Base-by-base conservation (phyloP, 352 stramenopile genomes). In the Globisporangium polare region DNA sequence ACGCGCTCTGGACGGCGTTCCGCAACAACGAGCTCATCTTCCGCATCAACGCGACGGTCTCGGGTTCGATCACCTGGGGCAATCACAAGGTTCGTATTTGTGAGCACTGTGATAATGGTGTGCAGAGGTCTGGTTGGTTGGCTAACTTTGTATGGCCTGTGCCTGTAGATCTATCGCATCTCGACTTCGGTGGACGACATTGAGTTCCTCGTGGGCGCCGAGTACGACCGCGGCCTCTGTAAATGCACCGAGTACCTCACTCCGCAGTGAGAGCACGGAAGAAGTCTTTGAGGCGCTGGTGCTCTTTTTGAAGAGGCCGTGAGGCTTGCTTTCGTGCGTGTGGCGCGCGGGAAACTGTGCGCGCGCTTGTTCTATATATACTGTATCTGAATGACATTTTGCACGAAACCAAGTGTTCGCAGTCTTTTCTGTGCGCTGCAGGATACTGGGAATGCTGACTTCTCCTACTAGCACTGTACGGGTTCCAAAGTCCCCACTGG, bases 151-250 rank as follows among this genome's bases (percentile, higher is more conserved):
- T 42, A 26, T 27, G n/a, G n/a, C 9, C 4, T 43, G 45, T n/a
- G 26, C 15, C 5, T 53, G 12, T 53, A 93, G 84, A 76, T 94
- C 65, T 94, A 94, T 69, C 69, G 70, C 22, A 92, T 93, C 62
- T 80, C 81, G n/a, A 85, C 83, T n/a, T 75, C 78, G 1, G 85
- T 86, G 6, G 70, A 80, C 12, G 77, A 90, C 62, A 83, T 94
- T 35, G 82, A 93, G 65, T 95, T 95, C 61, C 80, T 93, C 18
- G 86, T 95, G 20, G 84, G 85, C n/a, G 84, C 83, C 31, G 83
- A 95, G 65, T 93, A 94, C 61, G 83, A 92, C 66, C 84, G 86
- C 13, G 79, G 78, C 12, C 71, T 95, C 15, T 95, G 86, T 71
- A 92, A 86, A 63, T 95, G 86, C 69, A 83, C 74, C 7, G 71